These are phyloP conservation scores for Lycium barbarum DNA, from an alignment of 257 asterid genomes.

Conservation along the genomic window DNA sequence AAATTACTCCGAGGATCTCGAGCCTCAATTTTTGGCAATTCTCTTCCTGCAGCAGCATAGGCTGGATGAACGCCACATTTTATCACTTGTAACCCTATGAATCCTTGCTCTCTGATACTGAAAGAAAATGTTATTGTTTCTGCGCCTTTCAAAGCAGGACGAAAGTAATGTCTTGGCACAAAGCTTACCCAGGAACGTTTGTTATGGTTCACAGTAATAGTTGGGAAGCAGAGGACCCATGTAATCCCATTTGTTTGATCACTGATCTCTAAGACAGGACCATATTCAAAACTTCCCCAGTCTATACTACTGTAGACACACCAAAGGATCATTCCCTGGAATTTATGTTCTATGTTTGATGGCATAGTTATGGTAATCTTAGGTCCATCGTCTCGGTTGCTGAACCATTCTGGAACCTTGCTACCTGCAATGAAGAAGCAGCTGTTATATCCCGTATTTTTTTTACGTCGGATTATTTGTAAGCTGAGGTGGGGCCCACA, in stretches of 20 bases:
- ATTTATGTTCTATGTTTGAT: not conserved
- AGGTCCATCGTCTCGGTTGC: not conserved
- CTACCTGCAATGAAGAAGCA: not conserved
- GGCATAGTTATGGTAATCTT: not conserved
- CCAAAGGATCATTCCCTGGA: constrained; percentile 11
- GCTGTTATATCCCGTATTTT: no score
- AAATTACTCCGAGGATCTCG: not conserved
- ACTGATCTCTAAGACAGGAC: not conserved
- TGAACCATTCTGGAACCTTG: not conserved
- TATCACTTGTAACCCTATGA: not conserved
- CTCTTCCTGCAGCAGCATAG: not conserved
- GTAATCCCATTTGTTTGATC: not conserved
- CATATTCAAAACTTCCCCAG: not conserved
- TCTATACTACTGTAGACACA: not conserved
- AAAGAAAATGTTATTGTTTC: not conserved
- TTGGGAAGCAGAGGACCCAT: rapidly evolving
- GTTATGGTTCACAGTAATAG: not conserved
- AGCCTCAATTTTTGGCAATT: not conserved
- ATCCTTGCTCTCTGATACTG: constrained; percentile 1
- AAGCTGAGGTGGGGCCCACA: no score
- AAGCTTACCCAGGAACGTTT: not conserved
- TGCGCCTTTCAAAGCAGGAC: not conserved
- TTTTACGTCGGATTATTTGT: no score
- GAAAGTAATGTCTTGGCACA: not conserved
- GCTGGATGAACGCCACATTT: not conserved